Evolutionary conservation across 2,329 filamentous ascomycete species (phyloP), one percentile per base, ranked within the genome.

Genomic region (Talaromyces verruculosus): DNA sequence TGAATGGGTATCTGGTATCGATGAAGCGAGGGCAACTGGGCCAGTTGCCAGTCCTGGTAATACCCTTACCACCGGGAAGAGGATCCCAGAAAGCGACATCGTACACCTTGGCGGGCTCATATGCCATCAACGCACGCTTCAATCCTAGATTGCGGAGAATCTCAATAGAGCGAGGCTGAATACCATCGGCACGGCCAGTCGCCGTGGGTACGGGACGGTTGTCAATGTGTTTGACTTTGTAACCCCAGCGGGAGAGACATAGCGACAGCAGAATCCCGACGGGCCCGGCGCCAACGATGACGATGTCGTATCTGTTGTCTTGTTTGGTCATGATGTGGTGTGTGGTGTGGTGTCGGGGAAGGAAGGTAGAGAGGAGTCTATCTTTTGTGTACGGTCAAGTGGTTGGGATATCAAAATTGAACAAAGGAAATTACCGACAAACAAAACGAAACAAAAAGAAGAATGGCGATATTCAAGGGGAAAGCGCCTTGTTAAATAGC

Each of bases 191-290:
- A 69, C 93, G 91, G 63, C 93, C 93, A 22, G 92, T 96, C 2
- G 87, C 82, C 13, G 93, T 97, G 17, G 93, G 93, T 73, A 94
- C 91, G 1, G 92, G 84, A 67, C 93, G 86, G 79, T 96, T 96
- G 80, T 97, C 93, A 74, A 97, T 92, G 80, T 97, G 92, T 83
- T 94, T 96, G 78, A 97, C 92, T 77, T 88, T 92, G 84, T 97
- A 97, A 22, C 93, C 93, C 92, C 93, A 97, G 81, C 93, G 85
- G 67, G 92, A 91, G 68, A 97, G 85, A 75, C 91, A 94, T 35
- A 93, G 93, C 8, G 92, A 95, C 28, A 97, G 85, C 80, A 96
- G 89, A 66, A 97, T 86, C 64, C 93, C 93, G 47, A 93, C 92
- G 3, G 93, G 93, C 17, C 93, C 93, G 65, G 93, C 93, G 69